phyloP scores from a whole-genome alignment of 1,139 yeast genomes.

The Candida albicans region DNA sequence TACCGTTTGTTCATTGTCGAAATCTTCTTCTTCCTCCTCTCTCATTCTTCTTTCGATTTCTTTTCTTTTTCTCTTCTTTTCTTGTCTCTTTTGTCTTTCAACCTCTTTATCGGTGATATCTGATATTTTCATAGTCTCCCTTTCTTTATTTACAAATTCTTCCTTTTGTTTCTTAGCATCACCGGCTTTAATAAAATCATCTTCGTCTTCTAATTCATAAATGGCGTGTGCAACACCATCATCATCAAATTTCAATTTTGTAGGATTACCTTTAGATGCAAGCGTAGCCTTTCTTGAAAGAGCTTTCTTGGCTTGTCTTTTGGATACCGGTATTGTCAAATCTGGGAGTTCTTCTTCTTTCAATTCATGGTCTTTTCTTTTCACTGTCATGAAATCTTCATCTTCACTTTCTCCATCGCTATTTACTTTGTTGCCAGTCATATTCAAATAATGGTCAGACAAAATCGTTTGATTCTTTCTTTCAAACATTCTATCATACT shows the following conservation, averaged over 20 bases:
- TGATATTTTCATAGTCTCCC: conserved; percentile 63
- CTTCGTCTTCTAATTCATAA: conserved; percentile 89
- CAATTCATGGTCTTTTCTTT: conserved; percentile 71
- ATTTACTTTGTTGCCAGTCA: conserved; percentile 49
- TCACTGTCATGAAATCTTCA: conserved; percentile 72
- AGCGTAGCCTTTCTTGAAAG: conserved; percentile 80
- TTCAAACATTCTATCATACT: conserved; percentile 94
- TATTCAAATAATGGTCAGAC: conserved; percentile 80
- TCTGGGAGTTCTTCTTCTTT: conserved; percentile 67
- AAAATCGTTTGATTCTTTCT: conserved; percentile 90
- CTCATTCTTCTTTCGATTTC: conserved; percentile 62
- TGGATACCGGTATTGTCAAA: conserved; percentile 64
- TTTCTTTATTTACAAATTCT: conserved; percentile 65
- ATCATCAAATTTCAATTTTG: conserved; percentile 85
- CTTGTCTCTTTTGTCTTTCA: conserved; percentile 83
- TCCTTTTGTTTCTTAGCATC: conserved; percentile 69
- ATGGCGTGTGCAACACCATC: conserved; percentile 90
- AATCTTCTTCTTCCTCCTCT: conserved; percentile 21
- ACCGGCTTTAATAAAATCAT: conserved; percentile 77
- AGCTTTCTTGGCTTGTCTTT: conserved; percentile 85
- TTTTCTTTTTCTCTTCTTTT: conserved; percentile 85
- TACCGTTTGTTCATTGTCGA: conserved; percentile 22
- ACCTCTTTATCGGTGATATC: conserved; percentile 77
- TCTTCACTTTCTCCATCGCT: conserved; percentile 27
- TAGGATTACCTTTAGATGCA: conserved; percentile 65